Evolutionary conservation across 495 filamentous ascomycete genomes (phyloP).

Genomic region (Elasticomyces elasticus): DNA sequence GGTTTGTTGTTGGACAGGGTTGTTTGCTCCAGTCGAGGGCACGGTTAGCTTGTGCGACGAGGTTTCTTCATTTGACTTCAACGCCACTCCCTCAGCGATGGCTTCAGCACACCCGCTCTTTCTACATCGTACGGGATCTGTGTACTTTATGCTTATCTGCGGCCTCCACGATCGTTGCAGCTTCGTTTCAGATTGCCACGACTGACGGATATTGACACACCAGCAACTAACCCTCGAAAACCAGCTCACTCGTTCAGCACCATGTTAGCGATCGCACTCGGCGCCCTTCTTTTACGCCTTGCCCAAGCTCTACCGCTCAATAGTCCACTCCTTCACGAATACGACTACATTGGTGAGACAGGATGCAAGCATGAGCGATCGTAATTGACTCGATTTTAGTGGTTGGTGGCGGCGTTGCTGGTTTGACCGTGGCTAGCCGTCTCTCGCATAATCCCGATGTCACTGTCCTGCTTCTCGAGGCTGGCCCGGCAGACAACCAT

Average conservation of each 20-base stretch:
- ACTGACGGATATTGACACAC: too few species aligned
- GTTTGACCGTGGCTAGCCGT: conserved; percentile 23
- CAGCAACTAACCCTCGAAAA: not conserved
- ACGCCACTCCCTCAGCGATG: not conserved
- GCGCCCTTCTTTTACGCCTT: not conserved
- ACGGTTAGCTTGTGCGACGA: not conserved
- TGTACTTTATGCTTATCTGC: not conserved
- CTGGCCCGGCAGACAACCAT: conserved; percentile 17
- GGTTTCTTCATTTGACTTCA: not conserved
- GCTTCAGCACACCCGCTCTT: not conserved
- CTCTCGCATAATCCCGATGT: conserved; percentile 20
- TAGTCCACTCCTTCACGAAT: conserved; percentile 15
- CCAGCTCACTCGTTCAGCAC: not conserved
- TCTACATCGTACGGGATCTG: not conserved
- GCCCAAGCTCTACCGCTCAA: conserved; percentile 17
- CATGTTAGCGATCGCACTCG: conserved; percentile 6
- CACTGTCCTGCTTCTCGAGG: conserved; percentile 25
- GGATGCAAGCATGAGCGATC: not conserved
- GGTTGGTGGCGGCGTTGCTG: conserved; percentile 25
- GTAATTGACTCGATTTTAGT: conserved; percentile 9
- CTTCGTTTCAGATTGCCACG: too few species aligned
- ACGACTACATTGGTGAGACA: conserved; percentile 22
- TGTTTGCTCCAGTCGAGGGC: not conserved
- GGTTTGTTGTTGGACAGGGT: not conserved
- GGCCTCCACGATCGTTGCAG: not conserved